Evolutionary conservation across 805 yeast genomes (phyloP).

Genomic region (Candida maesae): DNA sequence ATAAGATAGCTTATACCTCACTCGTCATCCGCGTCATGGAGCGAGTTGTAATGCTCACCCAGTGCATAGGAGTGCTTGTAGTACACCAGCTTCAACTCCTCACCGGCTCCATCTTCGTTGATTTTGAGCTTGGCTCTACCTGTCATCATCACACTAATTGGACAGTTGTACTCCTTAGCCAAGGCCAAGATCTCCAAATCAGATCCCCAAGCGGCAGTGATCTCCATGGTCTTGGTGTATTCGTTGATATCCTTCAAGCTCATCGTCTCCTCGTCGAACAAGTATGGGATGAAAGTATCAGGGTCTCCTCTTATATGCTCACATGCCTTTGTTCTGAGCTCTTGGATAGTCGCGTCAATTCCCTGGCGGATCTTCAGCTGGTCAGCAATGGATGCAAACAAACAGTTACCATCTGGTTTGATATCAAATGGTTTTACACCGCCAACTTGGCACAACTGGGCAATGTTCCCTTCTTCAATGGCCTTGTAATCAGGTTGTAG

Average conservation of each 20-base stretch:
- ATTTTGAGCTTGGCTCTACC: conserved; percentile 65
- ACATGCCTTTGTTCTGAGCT: conserved; percentile 63
- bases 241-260: conserved; percentile 58
- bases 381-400: conserved; percentile 81
- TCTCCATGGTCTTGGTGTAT: conserved; percentile 63
- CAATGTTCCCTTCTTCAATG: conserved; percentile 68
- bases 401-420: conserved; percentile 90
- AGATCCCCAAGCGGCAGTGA: conserved; percentile 95
- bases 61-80: conserved; percentile 83
- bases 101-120: conserved; percentile 48
- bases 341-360: conserved; percentile 36
- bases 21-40: conserved; percentile 44
- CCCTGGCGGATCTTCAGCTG: conserved; percentile 59
- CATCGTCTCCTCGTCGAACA: conserved; percentile 76
- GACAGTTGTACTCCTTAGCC: conserved; percentile 64
- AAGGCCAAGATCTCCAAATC: conserved; percentile 88
- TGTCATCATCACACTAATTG: conserved; percentile 73
- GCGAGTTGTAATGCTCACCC: conserved; percentile 93
- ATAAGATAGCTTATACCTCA: too few species aligned
- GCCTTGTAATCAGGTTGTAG: conserved; percentile 61
- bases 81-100: conserved; percentile 67
- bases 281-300: conserved; percentile 73
- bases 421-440: conserved; percentile 62
- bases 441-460: conserved; percentile 44
- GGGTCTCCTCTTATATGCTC: conserved; percentile 58